Evolutionary conservation across 805 yeast species (phyloP).

Genomic region (Brettanomyces naardenensis): DNA sequence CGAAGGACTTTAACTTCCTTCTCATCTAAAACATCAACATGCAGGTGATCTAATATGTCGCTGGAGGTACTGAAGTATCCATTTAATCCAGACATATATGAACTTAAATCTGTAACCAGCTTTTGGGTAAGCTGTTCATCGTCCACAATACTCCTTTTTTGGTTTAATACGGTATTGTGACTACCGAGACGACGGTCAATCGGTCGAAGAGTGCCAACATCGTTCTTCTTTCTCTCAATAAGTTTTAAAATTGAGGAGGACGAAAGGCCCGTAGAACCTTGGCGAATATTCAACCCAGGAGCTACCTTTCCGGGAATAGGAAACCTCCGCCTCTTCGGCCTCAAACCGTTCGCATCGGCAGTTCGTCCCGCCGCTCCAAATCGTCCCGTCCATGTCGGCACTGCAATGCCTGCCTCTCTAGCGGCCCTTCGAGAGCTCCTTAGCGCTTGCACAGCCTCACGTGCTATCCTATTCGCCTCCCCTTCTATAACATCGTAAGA

Average conservation of each 20-base stretch:
- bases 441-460: conserved; percentile 55
- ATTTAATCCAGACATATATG: conserved; percentile 21
- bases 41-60: conserved; percentile 20
- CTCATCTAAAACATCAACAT: conserved; percentile 33
- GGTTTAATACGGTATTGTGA: not conserved
- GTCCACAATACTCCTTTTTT: not conserved
- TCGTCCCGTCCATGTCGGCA: conserved; percentile 95
- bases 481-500: conserved; percentile 44
- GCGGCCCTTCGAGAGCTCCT: conserved; percentile 53
- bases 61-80: conserved; percentile 25
- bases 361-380: conserved; percentile 75
- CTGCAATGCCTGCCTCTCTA: conserved; percentile 47
- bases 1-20: conserved; percentile 55
- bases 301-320: too few relatives aligned
- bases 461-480: conserved; percentile 55
- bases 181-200: not conserved
- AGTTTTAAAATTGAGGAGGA: conserved; percentile 44
- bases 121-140: conserved; percentile 10
- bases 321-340: not conserved
- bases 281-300: not conserved
- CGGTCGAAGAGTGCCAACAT: conserved; percentile 1
- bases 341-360: not conserved
- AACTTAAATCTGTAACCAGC: conserved; percentile 17
- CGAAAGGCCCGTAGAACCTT: conserved; percentile 15
- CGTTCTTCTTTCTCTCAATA: conserved; percentile 34